phyloP scores from a whole-genome alignment of 208 protist species.

The Sergeia podlipaevii region DNA sequence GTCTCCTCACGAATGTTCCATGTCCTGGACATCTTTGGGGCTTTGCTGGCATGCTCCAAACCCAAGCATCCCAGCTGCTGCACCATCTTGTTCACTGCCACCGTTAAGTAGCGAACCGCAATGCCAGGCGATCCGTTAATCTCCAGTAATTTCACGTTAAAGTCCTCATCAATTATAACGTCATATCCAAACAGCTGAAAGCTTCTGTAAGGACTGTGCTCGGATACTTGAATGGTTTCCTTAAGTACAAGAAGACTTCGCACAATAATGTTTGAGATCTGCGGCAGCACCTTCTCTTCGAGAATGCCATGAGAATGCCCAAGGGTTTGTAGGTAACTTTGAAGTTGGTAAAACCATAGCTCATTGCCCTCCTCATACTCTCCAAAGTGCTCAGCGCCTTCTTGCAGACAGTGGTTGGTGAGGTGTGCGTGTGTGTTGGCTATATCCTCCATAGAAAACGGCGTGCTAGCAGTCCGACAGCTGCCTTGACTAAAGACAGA shows the following conservation, averaged over 20 bases:
- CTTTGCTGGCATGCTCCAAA: background rate
- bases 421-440: conserved; percentile 57
- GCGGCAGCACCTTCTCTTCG: conserved; percentile 40
- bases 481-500: conserved; percentile 81
- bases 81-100: conserved; percentile 49
- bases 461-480: conserved; percentile 70
- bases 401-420: conserved; percentile 91
- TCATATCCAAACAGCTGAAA: conserved; percentile 93
- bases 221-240: conserved; percentile 34
- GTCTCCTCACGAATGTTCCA: conserved; percentile 53
- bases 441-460: conserved; percentile 49
- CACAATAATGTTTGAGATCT: conserved; percentile 64
- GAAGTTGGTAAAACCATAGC: conserved; percentile 77
- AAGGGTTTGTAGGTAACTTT: conserved; percentile 35
- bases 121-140: conserved; percentile 88
- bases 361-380: conserved; percentile 84
- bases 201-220: conserved; percentile 58
- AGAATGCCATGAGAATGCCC: conserved; percentile 38
- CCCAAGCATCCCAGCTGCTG: conserved; percentile 19
- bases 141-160: conserved; percentile 77
- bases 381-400: conserved; percentile 45
- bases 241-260: conserved; percentile 65
- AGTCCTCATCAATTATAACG: conserved; percentile 71
- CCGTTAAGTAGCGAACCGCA: conserved; percentile 57
- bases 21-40: conserved; percentile 6